A percentile compares a stretch with the other conserved stretches of the same genome.
phyloP scores from a whole-genome alignment of 2,329 filamentous ascomycete genomes.

The Verticillium nonalfalfae region DNA sequence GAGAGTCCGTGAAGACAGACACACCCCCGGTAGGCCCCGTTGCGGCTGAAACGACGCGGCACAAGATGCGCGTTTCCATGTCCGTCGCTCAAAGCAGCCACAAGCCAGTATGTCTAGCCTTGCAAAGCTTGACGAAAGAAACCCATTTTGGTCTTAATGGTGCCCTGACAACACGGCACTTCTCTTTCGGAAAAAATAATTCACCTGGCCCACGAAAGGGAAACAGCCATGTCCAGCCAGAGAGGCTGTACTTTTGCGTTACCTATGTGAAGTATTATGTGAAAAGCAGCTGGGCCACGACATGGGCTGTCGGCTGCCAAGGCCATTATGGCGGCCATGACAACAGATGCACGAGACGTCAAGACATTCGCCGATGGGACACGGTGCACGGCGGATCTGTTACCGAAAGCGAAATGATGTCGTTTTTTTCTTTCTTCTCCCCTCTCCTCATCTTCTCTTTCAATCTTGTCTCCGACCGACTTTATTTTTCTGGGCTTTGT shows the following conservation, averaged over 20 bases:
- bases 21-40: neutral
- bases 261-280: no score
- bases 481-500: neutral
- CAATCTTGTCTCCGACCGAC: neutral
- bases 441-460: neutral
- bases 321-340: neutral
- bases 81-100: neutral
- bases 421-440: no score
- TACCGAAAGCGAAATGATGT: neutral
- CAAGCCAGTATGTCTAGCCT: neutral
- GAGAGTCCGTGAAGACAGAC: neutral
- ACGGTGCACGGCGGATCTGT: neutral
- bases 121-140: neutral
- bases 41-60: neutral
- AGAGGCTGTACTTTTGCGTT: no score
- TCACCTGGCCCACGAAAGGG: no score
- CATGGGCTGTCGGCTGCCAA: no score
- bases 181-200: no score
- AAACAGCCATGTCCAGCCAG: no score
- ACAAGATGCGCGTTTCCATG: neutral
- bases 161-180: no score
- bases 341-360: neutral
- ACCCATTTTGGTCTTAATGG: neutral
- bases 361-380: neutral
- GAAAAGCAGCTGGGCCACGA: no score